These are phyloP conservation scores for Solanum tarijense DNA, from an alignment of 257 asterid species.

Conservation along the genomic window DNA sequence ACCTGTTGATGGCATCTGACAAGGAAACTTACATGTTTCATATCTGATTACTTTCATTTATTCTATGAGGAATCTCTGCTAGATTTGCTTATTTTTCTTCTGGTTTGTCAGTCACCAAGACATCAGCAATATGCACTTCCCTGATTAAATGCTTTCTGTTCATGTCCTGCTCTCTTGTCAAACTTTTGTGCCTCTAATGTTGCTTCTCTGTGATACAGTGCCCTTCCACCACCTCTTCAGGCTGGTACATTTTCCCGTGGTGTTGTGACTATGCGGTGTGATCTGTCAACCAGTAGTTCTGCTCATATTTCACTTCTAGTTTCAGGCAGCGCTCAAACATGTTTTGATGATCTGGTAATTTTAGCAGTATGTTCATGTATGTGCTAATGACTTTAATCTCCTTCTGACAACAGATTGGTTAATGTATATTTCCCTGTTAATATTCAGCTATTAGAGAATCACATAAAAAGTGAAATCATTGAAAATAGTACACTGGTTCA, in stretches of 20 bases:
- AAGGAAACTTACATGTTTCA: not conserved
- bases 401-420: not conserved
- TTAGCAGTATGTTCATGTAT: not conserved
- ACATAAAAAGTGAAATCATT: constrained; percentile 84
- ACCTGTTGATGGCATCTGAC: not conserved
- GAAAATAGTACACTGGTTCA: constrained; percentile 67
- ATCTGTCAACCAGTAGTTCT: constrained; percentile 83
- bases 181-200: not conserved
- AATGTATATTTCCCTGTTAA: not conserved
- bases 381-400: not conserved
- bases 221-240: constrained; percentile 98
- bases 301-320: constrained; percentile 91
- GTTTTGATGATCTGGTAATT: constrained; percentile 90
- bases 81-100: not conserved
- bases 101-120: not conserved
- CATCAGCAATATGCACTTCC: not conserved
- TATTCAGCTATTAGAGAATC: constrained; percentile 77
- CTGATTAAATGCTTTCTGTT: not conserved
- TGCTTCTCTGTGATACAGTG: constrained; percentile 37
- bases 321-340: constrained; percentile 95
- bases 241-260: constrained; percentile 94
- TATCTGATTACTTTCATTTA: not conserved
- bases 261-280: constrained; percentile 96
- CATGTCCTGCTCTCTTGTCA: not conserved
- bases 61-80: not conserved